phyloP scores from a whole-genome alignment of 164 flowering plant species.

The Magnolia sinica region DNA sequence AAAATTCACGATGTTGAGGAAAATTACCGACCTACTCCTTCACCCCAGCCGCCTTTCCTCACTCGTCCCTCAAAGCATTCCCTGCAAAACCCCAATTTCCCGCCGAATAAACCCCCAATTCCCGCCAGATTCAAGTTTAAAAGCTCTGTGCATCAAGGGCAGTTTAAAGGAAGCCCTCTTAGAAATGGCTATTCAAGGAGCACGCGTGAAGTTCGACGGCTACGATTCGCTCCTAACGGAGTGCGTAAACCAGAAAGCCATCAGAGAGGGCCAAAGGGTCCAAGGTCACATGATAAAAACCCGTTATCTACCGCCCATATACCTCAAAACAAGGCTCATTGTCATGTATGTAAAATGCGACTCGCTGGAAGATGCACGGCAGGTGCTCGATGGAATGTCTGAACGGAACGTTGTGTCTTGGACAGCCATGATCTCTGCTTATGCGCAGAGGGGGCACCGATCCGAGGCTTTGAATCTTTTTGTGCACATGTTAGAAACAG shows the following conservation, averaged over 20 bases:
- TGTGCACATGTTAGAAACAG: conserved; percentile 23
- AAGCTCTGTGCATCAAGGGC: conserved; percentile 15
- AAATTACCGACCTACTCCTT: background rate
- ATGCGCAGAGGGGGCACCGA: conserved; percentile 14
- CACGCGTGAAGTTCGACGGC: conserved; percentile 18
- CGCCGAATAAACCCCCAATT: conserved; percentile 8
- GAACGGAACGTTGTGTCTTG: conserved; percentile 29
- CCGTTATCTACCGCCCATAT: conserved; percentile 21
- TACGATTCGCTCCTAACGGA: conserved; percentile 27
- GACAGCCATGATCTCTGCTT: conserved; percentile 29
- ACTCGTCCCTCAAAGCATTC: background rate
- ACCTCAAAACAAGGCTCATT: conserved; percentile 25
- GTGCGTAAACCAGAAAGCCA: conserved; percentile 19
- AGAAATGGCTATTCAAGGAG: conserved; percentile 18
- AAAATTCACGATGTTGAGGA: background rate
- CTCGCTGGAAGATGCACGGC: conserved; percentile 20
- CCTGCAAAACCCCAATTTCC: conserved; percentile 9
- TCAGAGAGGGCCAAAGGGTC: conserved; percentile 27
- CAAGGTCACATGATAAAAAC: conserved; percentile 34
- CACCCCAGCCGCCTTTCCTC: conserved; percentile 9
- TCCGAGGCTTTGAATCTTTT: conserved; percentile 20
- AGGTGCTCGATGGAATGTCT: conserved; percentile 29
- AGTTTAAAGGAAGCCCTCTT: conserved; percentile 17
- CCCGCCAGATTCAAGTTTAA: conserved; percentile 16
- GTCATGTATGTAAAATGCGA: conserved; percentile 24